phyloP scores from a whole-genome alignment of 148 eudicot species.

The Dysphania ambrosioides region DNA sequence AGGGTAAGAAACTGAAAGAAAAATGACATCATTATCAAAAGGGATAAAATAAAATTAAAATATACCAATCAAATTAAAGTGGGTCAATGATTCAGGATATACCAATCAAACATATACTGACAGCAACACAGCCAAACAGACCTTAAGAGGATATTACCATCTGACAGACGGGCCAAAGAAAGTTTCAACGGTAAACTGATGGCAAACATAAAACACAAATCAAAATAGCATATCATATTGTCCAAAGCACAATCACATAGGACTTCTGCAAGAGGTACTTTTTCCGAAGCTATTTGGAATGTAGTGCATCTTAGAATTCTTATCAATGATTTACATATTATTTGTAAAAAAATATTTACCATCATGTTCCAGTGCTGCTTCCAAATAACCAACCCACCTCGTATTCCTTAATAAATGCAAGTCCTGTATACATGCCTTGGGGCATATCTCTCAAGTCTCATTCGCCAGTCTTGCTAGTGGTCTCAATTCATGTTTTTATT shows the following conservation, averaged over 20 bases:
- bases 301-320: not conserved
- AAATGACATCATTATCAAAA: not conserved
- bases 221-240: not conserved
- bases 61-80: not conserved
- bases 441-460: not conserved
- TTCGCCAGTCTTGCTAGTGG: not conserved
- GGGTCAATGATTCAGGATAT: slow-evolving; percentile 14
- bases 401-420: not conserved
- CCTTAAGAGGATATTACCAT: not conserved
- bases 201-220: not conserved
- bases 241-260: not conserved
- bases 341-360: not conserved
- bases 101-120: not conserved
- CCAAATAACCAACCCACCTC: not conserved
- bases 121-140: not conserved
- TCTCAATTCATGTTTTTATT: not conserved
- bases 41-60: not conserved
- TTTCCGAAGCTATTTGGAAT: not conserved
- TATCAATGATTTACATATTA: not conserved
- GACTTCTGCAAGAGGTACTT: not conserved
- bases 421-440: not conserved
- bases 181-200: not conserved
- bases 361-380: not conserved
- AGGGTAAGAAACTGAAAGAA: slow-evolving; percentile 13
- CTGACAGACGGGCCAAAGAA: not conserved